These are phyloP conservation scores for Boletus sp. DNA, from an alignment of 768 basidiomycete genomes.

Conservation along the genomic window DNA sequence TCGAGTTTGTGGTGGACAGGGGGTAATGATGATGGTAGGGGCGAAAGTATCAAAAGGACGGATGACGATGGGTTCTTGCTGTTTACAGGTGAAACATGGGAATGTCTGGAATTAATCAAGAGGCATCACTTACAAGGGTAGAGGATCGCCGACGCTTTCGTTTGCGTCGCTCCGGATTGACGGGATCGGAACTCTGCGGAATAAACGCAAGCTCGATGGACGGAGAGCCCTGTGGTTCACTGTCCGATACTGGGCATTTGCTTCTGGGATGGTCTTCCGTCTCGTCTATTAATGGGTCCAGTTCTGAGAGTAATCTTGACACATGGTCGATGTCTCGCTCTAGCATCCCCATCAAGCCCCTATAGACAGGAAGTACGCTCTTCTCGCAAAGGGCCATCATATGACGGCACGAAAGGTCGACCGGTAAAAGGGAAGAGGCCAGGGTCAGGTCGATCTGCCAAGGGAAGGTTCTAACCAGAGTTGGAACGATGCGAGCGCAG, in stretches of 20 bases:
- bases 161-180: slow-evolving; percentile 1
- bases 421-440: slow-evolving; percentile 4
- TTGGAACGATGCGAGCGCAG: neutral
- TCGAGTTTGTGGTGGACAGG: slow-evolving; percentile 39
- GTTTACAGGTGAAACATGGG: neutral
- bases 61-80: slow-evolving; percentile 31
- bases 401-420: slow-evolving; percentile 26
- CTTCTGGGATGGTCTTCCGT: neutral
- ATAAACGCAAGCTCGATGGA: neutral
- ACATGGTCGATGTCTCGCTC: slow-evolving; percentile 42
- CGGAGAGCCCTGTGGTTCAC: slow-evolving; percentile 1
- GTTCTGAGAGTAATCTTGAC: slow-evolving; percentile 41
- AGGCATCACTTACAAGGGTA: slow-evolving; percentile 2
- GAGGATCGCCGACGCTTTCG: slow-evolving; percentile 16
- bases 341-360: slow-evolving; percentile 19
- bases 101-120: neutral
- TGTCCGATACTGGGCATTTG: neutral
- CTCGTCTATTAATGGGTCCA: slow-evolving; percentile 31
- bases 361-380: slow-evolving; percentile 35
- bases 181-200: neutral
- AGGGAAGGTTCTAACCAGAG: neutral
- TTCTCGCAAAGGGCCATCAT: slow-evolving; percentile 31
- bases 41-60: slow-evolving; percentile 35
- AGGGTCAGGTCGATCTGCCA: slow-evolving; percentile 8
- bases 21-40: slow-evolving; percentile 53